Evolutionary conservation across 2,329 filamentous ascomycete genomes (phyloP).

Genomic region (Rutstroemia sp.): DNA sequence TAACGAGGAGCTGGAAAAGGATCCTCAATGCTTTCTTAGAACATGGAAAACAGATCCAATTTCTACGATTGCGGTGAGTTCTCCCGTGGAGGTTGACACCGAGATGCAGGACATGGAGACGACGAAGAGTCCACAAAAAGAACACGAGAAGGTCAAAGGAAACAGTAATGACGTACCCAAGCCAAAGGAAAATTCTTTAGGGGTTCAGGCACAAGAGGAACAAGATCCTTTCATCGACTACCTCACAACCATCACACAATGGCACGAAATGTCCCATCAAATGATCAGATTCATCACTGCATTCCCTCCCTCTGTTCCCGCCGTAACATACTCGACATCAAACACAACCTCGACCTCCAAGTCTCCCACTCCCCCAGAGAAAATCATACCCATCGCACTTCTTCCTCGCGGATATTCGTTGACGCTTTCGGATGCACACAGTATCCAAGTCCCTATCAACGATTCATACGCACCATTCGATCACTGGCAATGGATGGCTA

Average conservation of each 20-base stretch:
- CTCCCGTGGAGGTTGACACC: slow-evolving; percentile 7
- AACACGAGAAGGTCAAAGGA: not conserved
- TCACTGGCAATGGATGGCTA: slow-evolving; percentile 97
- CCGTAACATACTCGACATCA: not conserved
- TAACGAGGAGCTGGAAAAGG: slow-evolving; percentile 28
- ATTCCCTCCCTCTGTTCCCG: slow-evolving; percentile 6
- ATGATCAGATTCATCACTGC: slow-evolving; percentile 53
- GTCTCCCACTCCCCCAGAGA: slow-evolving; percentile 17
- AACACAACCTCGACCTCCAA: not conserved
- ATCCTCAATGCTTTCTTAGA: slow-evolving; percentile 23
- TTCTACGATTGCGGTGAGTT: not conserved
- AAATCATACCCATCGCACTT: slow-evolving; percentile 60
- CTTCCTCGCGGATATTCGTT: slow-evolving; percentile 75
- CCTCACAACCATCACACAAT: slow-evolving; percentile 59
- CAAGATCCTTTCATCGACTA: slow-evolving; percentile 48
- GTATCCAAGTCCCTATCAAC: slow-evolving; percentile 63
- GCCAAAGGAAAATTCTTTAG: not conserved
- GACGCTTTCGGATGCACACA: slow-evolving; percentile 68
- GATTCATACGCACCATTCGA: slow-evolving; percentile 77
- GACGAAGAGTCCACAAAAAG: not conserved
- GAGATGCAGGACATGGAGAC: slow-evolving; percentile 14
- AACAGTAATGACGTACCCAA: not conserved
- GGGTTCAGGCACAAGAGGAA: not conserved
- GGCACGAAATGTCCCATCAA: slow-evolving; percentile 69
- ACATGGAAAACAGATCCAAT: slow-evolving; percentile 18